Conservation (phyloP, 192 early-diverging fungal species). For the Podila minutissima region DNA sequence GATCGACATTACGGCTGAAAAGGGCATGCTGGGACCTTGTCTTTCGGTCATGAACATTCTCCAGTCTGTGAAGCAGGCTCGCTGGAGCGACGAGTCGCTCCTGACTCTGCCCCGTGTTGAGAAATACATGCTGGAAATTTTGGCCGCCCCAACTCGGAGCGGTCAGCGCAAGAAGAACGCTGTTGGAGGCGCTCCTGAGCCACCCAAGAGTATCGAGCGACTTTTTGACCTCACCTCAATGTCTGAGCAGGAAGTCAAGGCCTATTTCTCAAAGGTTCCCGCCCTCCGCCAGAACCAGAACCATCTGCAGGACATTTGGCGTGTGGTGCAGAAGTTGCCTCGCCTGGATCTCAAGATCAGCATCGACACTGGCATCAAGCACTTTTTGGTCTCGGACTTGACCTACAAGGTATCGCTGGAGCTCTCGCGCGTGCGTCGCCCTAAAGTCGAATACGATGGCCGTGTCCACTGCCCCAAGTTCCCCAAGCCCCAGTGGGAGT, state of each 20-base stretch:
- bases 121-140: constrained; percentile 40
- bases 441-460: constrained; percentile 49
- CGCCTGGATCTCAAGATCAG: constrained; percentile 51
- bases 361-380: constrained; percentile 60
- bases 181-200: background rate
- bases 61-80: constrained; percentile 94
- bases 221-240: constrained; percentile 54
- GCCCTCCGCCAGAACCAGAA: constrained; percentile 3
- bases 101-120: constrained; percentile 71
- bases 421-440: constrained; percentile 13
- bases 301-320: constrained; percentile 54
- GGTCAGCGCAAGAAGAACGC: constrained; percentile 27
- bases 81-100: constrained; percentile 84
- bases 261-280: constrained; percentile 22
- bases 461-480: constrained; percentile 86
- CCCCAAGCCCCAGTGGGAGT: constrained; percentile 92
- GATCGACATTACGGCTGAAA: constrained; percentile 85
- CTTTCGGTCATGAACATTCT: constrained; percentile 84
- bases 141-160: constrained; percentile 26
- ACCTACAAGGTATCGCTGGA: constrained; percentile 34
- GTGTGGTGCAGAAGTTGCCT: constrained; percentile 58
- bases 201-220: constrained; percentile 25
- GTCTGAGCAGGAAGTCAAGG: constrained; percentile 42
- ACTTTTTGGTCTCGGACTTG: constrained; percentile 45
- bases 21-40: constrained; percentile 71